Percentiles rank a stretch among this genome's conserved stretches.
Evolutionary conservation across 352 stramenopile species (phyloP).

Genomic region (Globisporangium parvum): DNA sequence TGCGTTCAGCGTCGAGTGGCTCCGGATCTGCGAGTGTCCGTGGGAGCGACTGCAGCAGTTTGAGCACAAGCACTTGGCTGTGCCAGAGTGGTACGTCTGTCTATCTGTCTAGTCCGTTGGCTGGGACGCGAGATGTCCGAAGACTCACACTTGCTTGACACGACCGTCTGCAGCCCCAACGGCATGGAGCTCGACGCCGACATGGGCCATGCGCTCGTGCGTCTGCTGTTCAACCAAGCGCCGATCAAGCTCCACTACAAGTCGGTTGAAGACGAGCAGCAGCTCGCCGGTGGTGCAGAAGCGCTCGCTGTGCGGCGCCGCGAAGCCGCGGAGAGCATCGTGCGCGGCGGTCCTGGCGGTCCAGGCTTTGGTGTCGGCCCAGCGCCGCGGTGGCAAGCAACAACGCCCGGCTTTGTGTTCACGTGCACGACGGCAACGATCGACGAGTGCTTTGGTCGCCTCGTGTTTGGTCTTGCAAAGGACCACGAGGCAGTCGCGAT

Average conservation of each 20-base stretch:
- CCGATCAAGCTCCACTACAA: conserved; percentile 80
- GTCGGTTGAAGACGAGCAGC: conserved; percentile 78
- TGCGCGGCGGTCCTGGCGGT: conserved; percentile 18
- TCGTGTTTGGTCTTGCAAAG: conserved; percentile 71
- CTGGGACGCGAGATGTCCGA: background rate
- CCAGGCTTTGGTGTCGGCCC: conserved; percentile 21
- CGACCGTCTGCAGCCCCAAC: conserved; percentile 36
- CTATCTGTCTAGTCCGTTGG: background rate
- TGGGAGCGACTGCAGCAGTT: conserved; percentile 74
- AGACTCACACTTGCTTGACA: background rate
- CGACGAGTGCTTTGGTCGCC: conserved; percentile 83
- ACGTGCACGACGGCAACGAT: conserved; percentile 76
- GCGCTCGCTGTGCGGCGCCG: conserved; percentile 67
- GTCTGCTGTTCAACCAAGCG: conserved; percentile 74
- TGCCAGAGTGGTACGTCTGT: conserved; percentile 50
- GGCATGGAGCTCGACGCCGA: conserved; percentile 61
- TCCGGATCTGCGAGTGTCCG: conserved; percentile 83
- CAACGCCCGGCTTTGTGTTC: conserved; percentile 74
- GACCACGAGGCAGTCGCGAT: conserved; percentile 65
- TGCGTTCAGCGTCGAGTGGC: conserved; percentile 72
- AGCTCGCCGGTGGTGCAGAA: conserved; percentile 60
- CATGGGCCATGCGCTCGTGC: conserved; percentile 63
- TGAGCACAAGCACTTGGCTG: conserved; percentile 57
- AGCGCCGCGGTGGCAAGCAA: conserved; percentile 32
- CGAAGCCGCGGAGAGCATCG: conserved; percentile 68